phyloP scores from a whole-genome alignment of 768 basidiomycete genomes.

The Mycena belliarum region DNA sequence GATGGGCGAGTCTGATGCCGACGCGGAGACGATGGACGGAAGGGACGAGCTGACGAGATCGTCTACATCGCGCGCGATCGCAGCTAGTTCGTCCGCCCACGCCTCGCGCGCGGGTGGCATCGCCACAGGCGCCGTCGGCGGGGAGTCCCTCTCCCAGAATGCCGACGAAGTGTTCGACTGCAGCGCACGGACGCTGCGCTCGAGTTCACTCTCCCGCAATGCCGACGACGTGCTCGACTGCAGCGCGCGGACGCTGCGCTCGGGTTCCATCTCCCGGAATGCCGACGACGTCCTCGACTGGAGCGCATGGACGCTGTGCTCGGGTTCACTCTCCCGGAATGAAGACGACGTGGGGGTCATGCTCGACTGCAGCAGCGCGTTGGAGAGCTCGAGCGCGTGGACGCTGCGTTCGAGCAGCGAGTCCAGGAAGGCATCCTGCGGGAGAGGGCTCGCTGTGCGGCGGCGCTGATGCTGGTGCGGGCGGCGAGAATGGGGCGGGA shows the following conservation, averaged over 20 bases:
- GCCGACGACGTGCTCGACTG: slow-evolving; percentile 60
- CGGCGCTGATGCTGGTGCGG: slow-evolving; percentile 22
- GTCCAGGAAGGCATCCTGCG: slow-evolving; percentile 64
- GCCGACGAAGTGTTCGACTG: slow-evolving; percentile 60
- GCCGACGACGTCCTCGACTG: no score
- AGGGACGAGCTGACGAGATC: slow-evolving; percentile 38
- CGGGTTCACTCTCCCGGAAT: slow-evolving; percentile 36
- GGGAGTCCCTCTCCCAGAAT: slow-evolving; percentile 32
- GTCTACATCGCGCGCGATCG: slow-evolving; percentile 65
- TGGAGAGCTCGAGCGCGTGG: slow-evolving; percentile 85
- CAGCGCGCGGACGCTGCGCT: slow-evolving; percentile 79
- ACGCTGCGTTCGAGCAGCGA: slow-evolving; percentile 81
- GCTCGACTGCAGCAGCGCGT: slow-evolving; percentile 72
- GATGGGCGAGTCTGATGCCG: no score
- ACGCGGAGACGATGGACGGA: slow-evolving; percentile 15
- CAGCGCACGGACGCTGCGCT: slow-evolving; percentile 79
- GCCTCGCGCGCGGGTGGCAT: slow-evolving; percentile 10
- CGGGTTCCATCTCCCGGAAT: slow-evolving; percentile 75
- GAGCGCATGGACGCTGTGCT: no score
- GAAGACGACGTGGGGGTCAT: slow-evolving; percentile 61
- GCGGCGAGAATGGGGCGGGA: slow-evolving; percentile 33
- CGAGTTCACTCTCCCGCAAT: slow-evolving; percentile 51
- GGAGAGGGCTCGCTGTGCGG: slow-evolving; percentile 28
- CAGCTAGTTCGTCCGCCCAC: slow-evolving; percentile 71
- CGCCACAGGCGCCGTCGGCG: not conserved